Conservation (phyloP, 805 yeast genomes). For the Sugiyamaella floridensis region DNA sequence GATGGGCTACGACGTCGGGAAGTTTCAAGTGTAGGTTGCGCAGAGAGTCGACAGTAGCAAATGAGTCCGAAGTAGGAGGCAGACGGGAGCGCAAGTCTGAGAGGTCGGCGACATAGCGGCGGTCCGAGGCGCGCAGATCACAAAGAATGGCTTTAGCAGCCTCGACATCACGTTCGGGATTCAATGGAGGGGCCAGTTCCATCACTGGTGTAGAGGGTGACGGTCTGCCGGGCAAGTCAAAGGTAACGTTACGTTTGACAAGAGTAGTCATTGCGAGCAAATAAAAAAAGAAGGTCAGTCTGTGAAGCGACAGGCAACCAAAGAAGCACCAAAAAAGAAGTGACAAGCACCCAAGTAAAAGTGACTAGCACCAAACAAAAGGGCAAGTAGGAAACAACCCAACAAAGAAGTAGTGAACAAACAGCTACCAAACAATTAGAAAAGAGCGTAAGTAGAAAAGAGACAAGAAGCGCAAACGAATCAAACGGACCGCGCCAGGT, state of each 20-base stretch:
- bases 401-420: no score
- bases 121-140: conserved; percentile 9
- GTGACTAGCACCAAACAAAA: no score
- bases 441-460: no score
- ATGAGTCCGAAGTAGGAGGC: background rate
- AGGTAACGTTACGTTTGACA: conserved; percentile 3
- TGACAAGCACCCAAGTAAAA: background rate
- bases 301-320: background rate
- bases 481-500: no score
- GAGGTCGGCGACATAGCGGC: conserved; percentile 6
- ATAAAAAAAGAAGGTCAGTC: no score
- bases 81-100: conserved; percentile 3
- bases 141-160: conserved; percentile 2
- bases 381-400: no score
- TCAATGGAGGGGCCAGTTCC: background rate
- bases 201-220: conserved; percentile 6
- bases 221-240: conserved; percentile 11
- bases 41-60: conserved; percentile 1
- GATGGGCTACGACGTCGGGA: conserved; percentile 5
- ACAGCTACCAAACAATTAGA: no score
- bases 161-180: conserved; percentile 2
- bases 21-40: conserved; percentile 4
- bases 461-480: no score
- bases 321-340: background rate
- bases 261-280: background rate